A percentile compares a stretch with the other conserved stretches of the same genome.
phyloP scores from a whole-genome alignment of 768 basidiomycete species.

The Boletus insuetus region DNA sequence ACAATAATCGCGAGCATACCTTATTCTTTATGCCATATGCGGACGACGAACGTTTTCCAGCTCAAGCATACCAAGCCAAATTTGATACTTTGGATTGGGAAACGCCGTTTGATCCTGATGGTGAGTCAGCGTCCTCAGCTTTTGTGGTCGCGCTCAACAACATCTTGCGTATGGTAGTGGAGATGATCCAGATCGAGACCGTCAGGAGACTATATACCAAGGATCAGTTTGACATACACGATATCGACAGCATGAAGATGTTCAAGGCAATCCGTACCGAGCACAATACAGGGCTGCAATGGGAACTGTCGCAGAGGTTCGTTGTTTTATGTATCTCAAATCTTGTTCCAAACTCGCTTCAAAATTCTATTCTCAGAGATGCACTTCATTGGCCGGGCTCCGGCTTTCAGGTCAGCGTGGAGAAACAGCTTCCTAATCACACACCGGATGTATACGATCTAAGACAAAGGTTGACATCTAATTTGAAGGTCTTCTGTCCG shows the following conservation, averaged over 20 bases:
- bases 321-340: not conserved
- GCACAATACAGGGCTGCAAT: slow-evolving; percentile 38
- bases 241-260: slow-evolving; percentile 37
- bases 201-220: slow-evolving; percentile 36
- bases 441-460: slow-evolving; percentile 29
- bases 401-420: not conserved
- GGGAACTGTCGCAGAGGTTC: slow-evolving; percentile 44
- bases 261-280: slow-evolving; percentile 22
- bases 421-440: not conserved
- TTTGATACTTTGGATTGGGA: slow-evolving; percentile 38
- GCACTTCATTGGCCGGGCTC: slow-evolving; percentile 37
- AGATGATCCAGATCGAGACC: slow-evolving; percentile 48
- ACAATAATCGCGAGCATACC: not conserved
- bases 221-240: slow-evolving; percentile 28
- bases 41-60: slow-evolving; percentile 42
- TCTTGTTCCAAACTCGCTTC: not conserved
- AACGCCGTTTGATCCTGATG: slow-evolving; percentile 44
- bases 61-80: slow-evolving; percentile 22
- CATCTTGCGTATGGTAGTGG: slow-evolving; percentile 32
- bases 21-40: slow-evolving; percentile 44
- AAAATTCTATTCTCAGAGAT: slow-evolving; percentile 32
- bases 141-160: not conserved
- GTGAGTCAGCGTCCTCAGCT: slow-evolving; percentile 32
- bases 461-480: slow-evolving; percentile 30
- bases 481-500: slow-evolving; percentile 41